Evolutionary conservation across 1,284 basidiomycete species (phyloP).

Genomic region (Cutaneotrichosporon arboriforme): DNA sequence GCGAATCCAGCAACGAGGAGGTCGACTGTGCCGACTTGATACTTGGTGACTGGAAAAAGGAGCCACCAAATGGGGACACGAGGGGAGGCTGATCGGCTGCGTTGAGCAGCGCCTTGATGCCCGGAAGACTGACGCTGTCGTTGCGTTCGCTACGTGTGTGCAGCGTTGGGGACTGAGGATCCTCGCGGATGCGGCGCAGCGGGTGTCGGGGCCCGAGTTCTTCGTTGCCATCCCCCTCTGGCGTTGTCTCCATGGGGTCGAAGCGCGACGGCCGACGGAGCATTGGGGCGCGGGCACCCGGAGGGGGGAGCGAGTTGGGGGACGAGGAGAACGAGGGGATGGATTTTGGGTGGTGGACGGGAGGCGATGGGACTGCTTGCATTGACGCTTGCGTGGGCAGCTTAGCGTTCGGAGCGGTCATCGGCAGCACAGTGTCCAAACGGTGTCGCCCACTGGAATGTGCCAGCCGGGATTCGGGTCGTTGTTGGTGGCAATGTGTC

Average conservation of each 20-base stretch:
- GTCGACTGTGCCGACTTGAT: constrained; percentile 26
- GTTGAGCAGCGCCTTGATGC: constrained; percentile 30
- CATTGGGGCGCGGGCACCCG: constrained; percentile 19
- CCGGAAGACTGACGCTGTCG: constrained; percentile 29
- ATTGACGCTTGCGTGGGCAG: neutral
- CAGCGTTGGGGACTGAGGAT: constrained; percentile 5
- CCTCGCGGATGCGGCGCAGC: constrained; percentile 34
- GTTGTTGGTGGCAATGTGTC: too few relatives aligned
- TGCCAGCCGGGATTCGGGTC: too few relatives aligned
- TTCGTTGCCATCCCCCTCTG: constrained; percentile 34
- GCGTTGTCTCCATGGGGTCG: constrained; percentile 38
- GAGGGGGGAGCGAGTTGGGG: constrained; percentile 5
- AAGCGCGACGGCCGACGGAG: constrained; percentile 29
- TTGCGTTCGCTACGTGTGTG: neutral
- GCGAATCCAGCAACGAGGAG: constrained; percentile 35
- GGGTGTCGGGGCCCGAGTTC: constrained; percentile 39
- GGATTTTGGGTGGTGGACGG: neutral
- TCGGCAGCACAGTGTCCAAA: too few relatives aligned
- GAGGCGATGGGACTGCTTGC: neutral
- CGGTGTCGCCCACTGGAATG: too few relatives aligned
- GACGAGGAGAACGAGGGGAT: neutral
- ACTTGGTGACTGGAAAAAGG: constrained; percentile 24
- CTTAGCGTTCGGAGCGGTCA: too few relatives aligned
- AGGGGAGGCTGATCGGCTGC: constrained; percentile 19
- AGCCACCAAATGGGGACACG: constrained; percentile 18